Evolutionary conservation across 108 stramenopile genomes (phyloP).

Genomic region (Skeletonema tropicum): DNA sequence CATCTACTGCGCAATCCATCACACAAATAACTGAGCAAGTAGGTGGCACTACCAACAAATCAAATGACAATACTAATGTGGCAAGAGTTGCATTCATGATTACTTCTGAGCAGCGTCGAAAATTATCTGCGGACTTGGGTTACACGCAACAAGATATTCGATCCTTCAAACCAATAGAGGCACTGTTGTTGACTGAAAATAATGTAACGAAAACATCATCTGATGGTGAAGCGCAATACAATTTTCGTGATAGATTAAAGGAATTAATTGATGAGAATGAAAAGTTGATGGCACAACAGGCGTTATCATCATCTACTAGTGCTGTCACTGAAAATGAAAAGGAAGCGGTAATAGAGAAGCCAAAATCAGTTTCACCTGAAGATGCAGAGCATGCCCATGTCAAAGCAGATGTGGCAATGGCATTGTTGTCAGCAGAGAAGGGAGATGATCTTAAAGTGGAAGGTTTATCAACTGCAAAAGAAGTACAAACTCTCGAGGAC

Average conservation of each 20-base stretch:
- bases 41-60: neutral
- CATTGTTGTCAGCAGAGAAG: conserved; percentile 18
- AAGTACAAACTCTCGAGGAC: neutral
- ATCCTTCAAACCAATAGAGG: conserved; percentile 45
- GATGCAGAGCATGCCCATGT: conserved; percentile 11
- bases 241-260: conserved; percentile 25
- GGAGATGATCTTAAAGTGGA: neutral
- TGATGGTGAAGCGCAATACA: conserved; percentile 8
- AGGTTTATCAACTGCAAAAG: neutral
- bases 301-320: neutral
- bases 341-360: neutral
- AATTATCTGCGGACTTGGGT: conserved; percentile 24
- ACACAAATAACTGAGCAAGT: neutral
- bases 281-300: conserved; percentile 9
- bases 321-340: neutral
- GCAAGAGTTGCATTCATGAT: conserved; percentile 47
- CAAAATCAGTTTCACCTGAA: conserved; percentile 7
- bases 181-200: conserved; percentile 37
- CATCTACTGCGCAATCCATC: neutral
- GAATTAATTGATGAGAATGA: conserved; percentile 39
- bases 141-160: conserved; percentile 43
- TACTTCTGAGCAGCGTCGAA: conserved; percentile 39
- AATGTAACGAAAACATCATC: conserved; percentile 12
- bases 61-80: neutral
- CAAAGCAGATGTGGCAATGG: conserved; percentile 38